Evolutionary conservation across 2,329 filamentous ascomycete species (phyloP), one percentile per base, ranked within the genome.

Genomic region (Chaetoscypha palmicola): DNA sequence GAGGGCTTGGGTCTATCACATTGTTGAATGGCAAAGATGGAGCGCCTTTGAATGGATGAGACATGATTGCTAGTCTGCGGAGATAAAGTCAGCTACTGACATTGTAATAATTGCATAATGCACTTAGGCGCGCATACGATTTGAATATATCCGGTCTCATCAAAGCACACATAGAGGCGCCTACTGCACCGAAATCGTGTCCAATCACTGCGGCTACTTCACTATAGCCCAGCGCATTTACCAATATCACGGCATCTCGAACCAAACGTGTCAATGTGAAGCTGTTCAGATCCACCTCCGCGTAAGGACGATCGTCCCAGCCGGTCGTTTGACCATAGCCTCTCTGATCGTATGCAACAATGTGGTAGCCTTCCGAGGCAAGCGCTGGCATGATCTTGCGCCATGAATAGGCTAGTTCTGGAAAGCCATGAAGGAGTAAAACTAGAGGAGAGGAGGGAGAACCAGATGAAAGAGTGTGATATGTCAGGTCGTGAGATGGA

Each of bases 371-470:
- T 4, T 71, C 67, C 0, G 64, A 61, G 4, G 80, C 76, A n/a
- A 86, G 66, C 0, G 65, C 58, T 5, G 72, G 70, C 54, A 86
- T 69, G 26, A 83, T 63, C 44, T 79, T 77, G 40, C 81, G 75
- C 79, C 81, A 86, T 36, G 80, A 83, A 59, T 74, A 86, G 21
- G 81, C 78, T 2, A 86, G 67, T 56, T 85, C 81, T 1, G 81
- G 81, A 50, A 76, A 86, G 28, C 81, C 81, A 61, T 83, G 81
- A 37, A 76, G 71, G 38, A 82, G 73, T 5, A 84, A 59, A 7
- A 84, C 63, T 9, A 84, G 68, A 1, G 78, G 79, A 5, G 66
- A 68, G 19, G 63, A 55, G 11, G 55, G 59, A 11, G 57, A 45
- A 32, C 77, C 75, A 12, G 77, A 68, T 52, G 74, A 71, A 14